phyloP scores from a whole-genome alignment of 1,139 yeast species.

The Schwanniomyces etchellsii region DNA sequence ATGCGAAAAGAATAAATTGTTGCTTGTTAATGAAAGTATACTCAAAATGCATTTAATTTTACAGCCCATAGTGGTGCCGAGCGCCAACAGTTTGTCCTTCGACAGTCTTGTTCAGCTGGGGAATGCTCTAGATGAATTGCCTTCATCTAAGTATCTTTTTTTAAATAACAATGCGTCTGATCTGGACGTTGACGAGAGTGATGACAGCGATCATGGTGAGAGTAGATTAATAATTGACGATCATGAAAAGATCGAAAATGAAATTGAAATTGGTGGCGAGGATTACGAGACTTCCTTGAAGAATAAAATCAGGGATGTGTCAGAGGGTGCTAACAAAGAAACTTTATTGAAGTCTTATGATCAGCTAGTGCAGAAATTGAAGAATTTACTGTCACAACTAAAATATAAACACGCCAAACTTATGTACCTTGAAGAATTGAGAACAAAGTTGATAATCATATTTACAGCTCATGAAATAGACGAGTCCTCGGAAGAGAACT shows the following conservation, averaged over 20 bases:
- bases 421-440: conserved; percentile 19
- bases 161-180: conserved; percentile 6
- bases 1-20: conserved; percentile 25
- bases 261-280: neutral
- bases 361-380: neutral
- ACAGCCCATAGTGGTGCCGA: conserved; percentile 27
- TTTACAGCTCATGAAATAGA: neutral
- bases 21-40: conserved; percentile 23
- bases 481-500: conserved; percentile 5
- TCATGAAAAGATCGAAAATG: neutral
- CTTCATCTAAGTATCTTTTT: conserved; percentile 28
- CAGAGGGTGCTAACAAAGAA: neutral
- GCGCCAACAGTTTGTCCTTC: conserved; percentile 6
- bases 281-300: too few relatives aligned
- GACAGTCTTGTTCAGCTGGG: conserved; percentile 15
- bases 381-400: conserved; percentile 13
- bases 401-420: conserved; percentile 23
- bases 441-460: conserved; percentile 8
- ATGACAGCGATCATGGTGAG: conserved; percentile 4
- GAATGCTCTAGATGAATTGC: conserved; percentile 24
- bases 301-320: neutral
- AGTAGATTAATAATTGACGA: neutral
- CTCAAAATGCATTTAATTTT: conserved; percentile 16
- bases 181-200: conserved; percentile 6
- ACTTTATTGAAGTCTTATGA: neutral